These are phyloP conservation scores for Pulveroboletus frians DNA, from an alignment of 768 basidiomycete genomes.

Conservation along the genomic window DNA sequence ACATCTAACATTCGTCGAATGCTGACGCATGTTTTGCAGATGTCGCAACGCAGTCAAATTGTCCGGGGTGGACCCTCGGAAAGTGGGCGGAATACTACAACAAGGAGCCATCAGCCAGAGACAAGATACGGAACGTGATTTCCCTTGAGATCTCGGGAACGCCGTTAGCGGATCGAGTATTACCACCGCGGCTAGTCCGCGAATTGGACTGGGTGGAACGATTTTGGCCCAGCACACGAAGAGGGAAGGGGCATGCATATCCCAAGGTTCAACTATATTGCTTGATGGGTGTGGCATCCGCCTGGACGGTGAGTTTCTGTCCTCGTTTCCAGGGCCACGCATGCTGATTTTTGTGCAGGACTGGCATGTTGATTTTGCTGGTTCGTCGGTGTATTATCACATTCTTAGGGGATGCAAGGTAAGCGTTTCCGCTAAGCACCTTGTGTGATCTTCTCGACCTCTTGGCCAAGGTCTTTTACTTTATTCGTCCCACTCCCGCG, in stretches of 20 bases:
- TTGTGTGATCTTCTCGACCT: background rate
- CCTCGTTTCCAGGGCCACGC: background rate
- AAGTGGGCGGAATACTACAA: slow-evolving; percentile 90
- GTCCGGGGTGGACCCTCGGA: slow-evolving; percentile 83
- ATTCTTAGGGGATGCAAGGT: slow-evolving; percentile 84
- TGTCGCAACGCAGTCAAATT: slow-evolving; percentile 81
- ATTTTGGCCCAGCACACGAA: slow-evolving; percentile 82
- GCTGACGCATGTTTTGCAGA: slow-evolving; percentile 40
- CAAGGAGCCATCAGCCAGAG: slow-evolving; percentile 58
- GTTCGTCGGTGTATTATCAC: slow-evolving; percentile 97
- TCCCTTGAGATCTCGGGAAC: slow-evolving; percentile 91
- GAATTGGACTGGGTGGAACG: slow-evolving; percentile 97
- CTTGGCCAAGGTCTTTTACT: slow-evolving; percentile 77
- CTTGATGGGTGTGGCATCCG: slow-evolving; percentile 88
- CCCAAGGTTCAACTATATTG: slow-evolving; percentile 97
- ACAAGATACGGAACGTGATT: slow-evolving; percentile 93
- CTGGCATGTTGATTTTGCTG: slow-evolving; percentile 98
- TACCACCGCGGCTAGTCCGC: slow-evolving; percentile 77
- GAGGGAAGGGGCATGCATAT: slow-evolving; percentile 66
- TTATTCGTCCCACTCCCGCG: slow-evolving; percentile 80
- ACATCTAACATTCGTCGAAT: slow-evolving; percentile 1
- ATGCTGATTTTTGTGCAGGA: slow-evolving; percentile 48
- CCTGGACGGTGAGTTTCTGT: slow-evolving; percentile 79
- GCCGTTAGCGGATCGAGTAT: slow-evolving; percentile 67
- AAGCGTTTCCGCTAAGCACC: slow-evolving; percentile 5